Percentiles rank a stretch among this genome's conserved stretches.
Conservation (phyloP, 1,284 basidiomycete genomes). For the Macrocystidia cucumis region DNA sequence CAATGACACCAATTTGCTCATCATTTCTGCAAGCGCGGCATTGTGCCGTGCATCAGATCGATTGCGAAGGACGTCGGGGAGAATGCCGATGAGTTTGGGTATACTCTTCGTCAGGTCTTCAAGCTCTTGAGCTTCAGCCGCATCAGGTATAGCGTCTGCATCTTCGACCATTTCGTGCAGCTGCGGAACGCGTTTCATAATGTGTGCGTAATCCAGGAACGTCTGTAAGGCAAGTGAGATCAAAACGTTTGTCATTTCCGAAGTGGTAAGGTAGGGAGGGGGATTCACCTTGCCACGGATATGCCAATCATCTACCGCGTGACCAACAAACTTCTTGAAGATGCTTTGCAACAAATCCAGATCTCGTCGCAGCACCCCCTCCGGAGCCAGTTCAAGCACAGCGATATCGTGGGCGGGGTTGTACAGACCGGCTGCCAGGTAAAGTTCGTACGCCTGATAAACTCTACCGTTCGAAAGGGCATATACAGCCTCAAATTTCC, state of each 20-base stretch:
- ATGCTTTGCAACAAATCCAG: constrained; percentile 65
- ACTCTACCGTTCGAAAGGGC: constrained; percentile 57
- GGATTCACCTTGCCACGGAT: constrained; percentile 67
- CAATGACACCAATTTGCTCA: constrained; percentile 49
- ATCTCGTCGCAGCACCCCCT: constrained; percentile 82
- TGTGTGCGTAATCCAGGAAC: constrained; percentile 63
- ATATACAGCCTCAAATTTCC: constrained; percentile 72
- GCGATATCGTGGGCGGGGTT: constrained; percentile 80
- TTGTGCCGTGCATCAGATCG: constrained; percentile 51
- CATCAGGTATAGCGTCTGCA: constrained; percentile 35
- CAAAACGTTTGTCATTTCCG: constrained; percentile 8
- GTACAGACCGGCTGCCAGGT: constrained; percentile 64
- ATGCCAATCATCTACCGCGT: constrained; percentile 67
- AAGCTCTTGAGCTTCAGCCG: constrained; percentile 41
- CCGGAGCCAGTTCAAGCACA: constrained; percentile 80
- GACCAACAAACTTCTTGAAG: constrained; percentile 62
- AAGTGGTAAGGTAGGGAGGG: too few species aligned
- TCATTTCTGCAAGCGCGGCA: constrained; percentile 71
- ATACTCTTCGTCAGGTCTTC: constrained; percentile 53
- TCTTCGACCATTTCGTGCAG: constrained; percentile 40
- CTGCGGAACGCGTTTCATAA: constrained; percentile 54
- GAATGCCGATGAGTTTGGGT: constrained; percentile 59
- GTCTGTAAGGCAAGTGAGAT: constrained; percentile 31
- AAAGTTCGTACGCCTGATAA: constrained; percentile 75
- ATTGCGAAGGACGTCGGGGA: constrained; percentile 63